Base-by-base conservation (phyloP, 2,329 filamentous ascomycete genomes). In the Ceratocystiopsis minuta region DNA sequence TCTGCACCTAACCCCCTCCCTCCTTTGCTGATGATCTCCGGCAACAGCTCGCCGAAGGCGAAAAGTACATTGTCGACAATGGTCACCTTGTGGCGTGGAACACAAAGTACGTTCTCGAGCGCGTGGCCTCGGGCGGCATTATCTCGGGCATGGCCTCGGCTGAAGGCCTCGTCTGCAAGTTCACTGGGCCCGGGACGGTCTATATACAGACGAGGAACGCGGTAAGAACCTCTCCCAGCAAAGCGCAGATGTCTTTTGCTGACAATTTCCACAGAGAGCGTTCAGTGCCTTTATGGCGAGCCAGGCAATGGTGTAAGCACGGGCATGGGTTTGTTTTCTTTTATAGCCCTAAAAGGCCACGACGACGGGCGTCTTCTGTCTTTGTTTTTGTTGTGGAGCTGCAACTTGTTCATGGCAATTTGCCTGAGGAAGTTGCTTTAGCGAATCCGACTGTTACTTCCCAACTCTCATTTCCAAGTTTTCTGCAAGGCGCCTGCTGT, bases 21-120 rank as follows among this genome's bases (percentile, higher is more conserved):
- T 12, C 34, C 18, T 37, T 44, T 18, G 20, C 33, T 39, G 20
- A 36, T 34, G 13, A 35, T 38, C 18, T 38, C 6, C n/a, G 31
- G 16, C 34, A n/a, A 17, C 38, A 70, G 67, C 63, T 78, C 24
- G 60, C 57, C 37, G 71, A 77, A 13, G 79, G 79, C 11, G 88
- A 96, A 57, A 80, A 80, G 51, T 96, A 95, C 59, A 84, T 90
- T 49, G 78, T 95, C 43, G 85, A 94, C 53, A 94, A 94, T 52
- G 85, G 85, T 3, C 86, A 96, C 51, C 68, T 96, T 1, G 86
- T 96, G 0, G 88, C 90, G 0, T 98, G 90, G 90, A 95, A 95
- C 57, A 87, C 82, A 55, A 85, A 93, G 54, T 98, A 96, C 54
- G 70, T 83, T 5, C 75, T 98, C 48, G 86, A 95, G 62, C 78